Base-by-base conservation (phyloP, 345 rosid genomes). In the Gossypium longicalyx region DNA sequence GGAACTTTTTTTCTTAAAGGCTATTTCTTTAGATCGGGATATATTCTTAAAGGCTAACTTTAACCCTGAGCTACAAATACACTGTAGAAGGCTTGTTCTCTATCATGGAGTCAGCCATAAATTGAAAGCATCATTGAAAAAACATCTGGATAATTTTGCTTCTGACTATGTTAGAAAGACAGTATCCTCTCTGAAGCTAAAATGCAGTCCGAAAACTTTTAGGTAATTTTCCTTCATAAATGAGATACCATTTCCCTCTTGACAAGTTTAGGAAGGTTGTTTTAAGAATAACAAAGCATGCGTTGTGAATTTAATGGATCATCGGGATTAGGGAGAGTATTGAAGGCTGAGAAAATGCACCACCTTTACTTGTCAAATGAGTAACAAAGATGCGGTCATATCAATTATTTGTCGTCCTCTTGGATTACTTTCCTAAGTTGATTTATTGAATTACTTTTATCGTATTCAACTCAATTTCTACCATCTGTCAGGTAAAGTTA, bases 231-330 rank as follows among this genome's bases (percentile, higher is more conserved):
- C 41, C 41, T 16, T 47, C 58, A 25, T 27, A 69, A 69, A 69
- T 51, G 59, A 69, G 52, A 69, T 27, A 51, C 72, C 45, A 49
- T 51, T 69, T 29, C 58, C 44, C 58, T 44, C 53, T 68, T 68
- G 27, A 58, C 43, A 68, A 68, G 58, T 49, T 69, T 69, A 25
- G 72, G 59, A 51, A 51, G 9, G n/a, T 27, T 51, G 16, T 25
- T 69, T 68, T 68, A 16, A 68, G 58, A 67, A 23, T 67, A 49
- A n/a, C 44, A 20, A 68, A 4, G 44, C 44, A 68, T 27, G 15
- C 23, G 44, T 12, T 49, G 58, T 49, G 23, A 51, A 49, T 49
- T 49, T 27, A 68, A 68, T 49, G 45, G 72, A 17, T 25, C 6
- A 69, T 69, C 59, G 51, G 2, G 45, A 27, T 17, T 69, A 51